Evolutionary conservation across 305 asterid species (phyloP).

Genomic region (Fraxinus angustifolia): DNA sequence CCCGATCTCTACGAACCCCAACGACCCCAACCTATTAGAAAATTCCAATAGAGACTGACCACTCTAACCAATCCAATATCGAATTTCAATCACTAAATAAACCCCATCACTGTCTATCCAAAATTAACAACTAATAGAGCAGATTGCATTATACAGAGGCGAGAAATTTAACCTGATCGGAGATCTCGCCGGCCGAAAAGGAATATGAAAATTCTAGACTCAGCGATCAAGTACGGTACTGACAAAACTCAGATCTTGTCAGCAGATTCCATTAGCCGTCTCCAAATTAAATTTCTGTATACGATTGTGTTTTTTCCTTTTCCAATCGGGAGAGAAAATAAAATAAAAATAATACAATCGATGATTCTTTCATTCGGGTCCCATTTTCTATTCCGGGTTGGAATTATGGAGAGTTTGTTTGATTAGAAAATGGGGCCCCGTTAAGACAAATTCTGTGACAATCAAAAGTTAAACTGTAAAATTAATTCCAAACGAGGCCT

Average conservation of each 20-base stretch:
- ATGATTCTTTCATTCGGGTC: not conserved
- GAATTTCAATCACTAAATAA: constrained; percentile 15
- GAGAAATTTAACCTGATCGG: constrained; percentile 30
- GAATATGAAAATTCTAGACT: constrained; percentile 20
- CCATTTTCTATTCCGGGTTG: not conserved
- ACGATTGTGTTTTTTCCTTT: not conserved
- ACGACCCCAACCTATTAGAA: constrained; percentile 6
- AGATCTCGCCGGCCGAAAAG: constrained; percentile 40
- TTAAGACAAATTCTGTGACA: not conserved
- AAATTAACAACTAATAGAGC: not conserved
- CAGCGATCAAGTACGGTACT: constrained; percentile 27
- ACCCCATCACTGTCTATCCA: not conserved
- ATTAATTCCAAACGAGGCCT: not conserved
- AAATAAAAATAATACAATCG: not conserved
- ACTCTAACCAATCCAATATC: not conserved
- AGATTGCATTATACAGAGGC: not conserved
- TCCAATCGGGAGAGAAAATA: not conserved
- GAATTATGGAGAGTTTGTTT: not conserved
- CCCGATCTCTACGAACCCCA: constrained; percentile 5
- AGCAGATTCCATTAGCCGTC: not conserved
- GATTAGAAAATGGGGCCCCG: not conserved
- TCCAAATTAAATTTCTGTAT: constrained; percentile 1
- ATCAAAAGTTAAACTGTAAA: not conserved
- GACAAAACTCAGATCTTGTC: not conserved
- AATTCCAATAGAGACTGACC: constrained; percentile 3